Evolutionary conservation across 768 basidiomycete species (phyloP).

Genomic region (Russula abietina): DNA sequence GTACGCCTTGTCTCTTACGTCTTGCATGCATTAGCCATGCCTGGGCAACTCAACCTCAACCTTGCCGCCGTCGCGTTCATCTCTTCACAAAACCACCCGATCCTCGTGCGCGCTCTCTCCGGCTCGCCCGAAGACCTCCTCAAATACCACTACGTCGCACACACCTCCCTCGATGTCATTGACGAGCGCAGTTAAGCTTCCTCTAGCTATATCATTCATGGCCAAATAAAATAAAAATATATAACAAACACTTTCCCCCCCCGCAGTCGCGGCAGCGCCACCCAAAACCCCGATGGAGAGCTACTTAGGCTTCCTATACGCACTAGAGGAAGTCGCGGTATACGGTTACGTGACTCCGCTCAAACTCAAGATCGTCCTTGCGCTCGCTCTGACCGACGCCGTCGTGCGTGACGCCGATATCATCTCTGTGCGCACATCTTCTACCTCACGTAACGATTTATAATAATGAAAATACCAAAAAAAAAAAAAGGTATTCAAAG

Average conservation of each 20-base stretch:
- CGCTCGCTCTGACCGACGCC: slow-evolving; percentile 72
- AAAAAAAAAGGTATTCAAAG: slow-evolving; percentile 67
- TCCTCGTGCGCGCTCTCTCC: slow-evolving; percentile 68
- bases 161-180: slow-evolving; percentile 84
- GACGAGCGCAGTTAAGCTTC: slow-evolving; percentile 75
- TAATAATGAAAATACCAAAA: not conserved
- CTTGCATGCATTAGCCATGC: slow-evolving; percentile 38
- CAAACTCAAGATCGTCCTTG: slow-evolving; percentile 81
- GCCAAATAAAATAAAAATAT: not conserved
- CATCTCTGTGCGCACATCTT: slow-evolving; percentile 47
- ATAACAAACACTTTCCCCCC: not conserved
- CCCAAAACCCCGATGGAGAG: slow-evolving; percentile 58
- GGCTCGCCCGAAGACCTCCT: slow-evolving; percentile 53
- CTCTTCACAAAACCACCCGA: slow-evolving; percentile 75
- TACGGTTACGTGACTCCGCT: slow-evolving; percentile 89
- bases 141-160: slow-evolving; percentile 88
- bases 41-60: slow-evolving; percentile 47
- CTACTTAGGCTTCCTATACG: slow-evolving; percentile 79
- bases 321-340: slow-evolving; percentile 90
- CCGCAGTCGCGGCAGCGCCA: slow-evolving; percentile 36
- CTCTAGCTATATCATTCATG: not conserved
- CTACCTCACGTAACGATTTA: not conserved
- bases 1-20: not conserved
- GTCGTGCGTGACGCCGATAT: slow-evolving; percentile 78
- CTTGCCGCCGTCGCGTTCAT: slow-evolving; percentile 83